These are phyloP conservation scores for Ophiostoma australiae DNA, from an alignment of 2,329 filamentous ascomycete genomes.

Conservation along the genomic window DNA sequence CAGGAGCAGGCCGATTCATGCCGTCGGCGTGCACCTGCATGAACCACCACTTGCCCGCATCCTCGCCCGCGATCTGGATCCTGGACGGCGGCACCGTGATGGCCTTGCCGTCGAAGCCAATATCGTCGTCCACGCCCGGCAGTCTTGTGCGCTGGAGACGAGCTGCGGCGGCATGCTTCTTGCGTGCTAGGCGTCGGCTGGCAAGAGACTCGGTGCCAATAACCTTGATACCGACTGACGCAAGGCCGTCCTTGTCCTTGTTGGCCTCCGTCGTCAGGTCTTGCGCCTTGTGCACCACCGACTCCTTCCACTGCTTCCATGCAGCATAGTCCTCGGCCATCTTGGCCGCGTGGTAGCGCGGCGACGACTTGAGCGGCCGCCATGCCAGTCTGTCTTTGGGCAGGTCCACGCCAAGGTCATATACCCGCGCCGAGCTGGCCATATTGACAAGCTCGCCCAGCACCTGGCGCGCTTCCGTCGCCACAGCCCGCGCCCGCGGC, in stretches of 20 bases:
- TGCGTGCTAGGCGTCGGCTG: conserved; percentile 33
- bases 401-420: conserved; percentile 46
- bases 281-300: conserved; percentile 50
- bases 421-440: conserved; percentile 51
- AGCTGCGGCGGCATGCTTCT: conserved; percentile 36
- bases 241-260: conserved; percentile 13
- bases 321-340: conserved; percentile 61
- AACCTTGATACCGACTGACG: conserved; percentile 23
- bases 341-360: conserved; percentile 61
- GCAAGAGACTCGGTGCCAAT: conserved; percentile 28
- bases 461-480: conserved; percentile 58
- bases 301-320: conserved; percentile 55
- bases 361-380: conserved; percentile 59
- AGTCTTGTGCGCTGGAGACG: conserved; percentile 48
- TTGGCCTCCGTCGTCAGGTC: conserved; percentile 34
- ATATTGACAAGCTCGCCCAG: conserved; percentile 61
- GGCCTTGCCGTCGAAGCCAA: conserved; percentile 28
- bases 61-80: conserved; percentile 46
- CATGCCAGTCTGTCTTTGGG: conserved; percentile 41
- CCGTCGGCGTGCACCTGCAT: conserved; percentile 41
- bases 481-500: conserved; percentile 39
- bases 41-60: conserved; percentile 47
- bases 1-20: conserved; percentile 21
- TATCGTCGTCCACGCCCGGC: conserved; percentile 44
- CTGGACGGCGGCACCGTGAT: conserved; percentile 36